Evolutionary conservation across 305 asterid species (phyloP).

Genomic region (Fraxinus xanthoxyloides): DNA sequence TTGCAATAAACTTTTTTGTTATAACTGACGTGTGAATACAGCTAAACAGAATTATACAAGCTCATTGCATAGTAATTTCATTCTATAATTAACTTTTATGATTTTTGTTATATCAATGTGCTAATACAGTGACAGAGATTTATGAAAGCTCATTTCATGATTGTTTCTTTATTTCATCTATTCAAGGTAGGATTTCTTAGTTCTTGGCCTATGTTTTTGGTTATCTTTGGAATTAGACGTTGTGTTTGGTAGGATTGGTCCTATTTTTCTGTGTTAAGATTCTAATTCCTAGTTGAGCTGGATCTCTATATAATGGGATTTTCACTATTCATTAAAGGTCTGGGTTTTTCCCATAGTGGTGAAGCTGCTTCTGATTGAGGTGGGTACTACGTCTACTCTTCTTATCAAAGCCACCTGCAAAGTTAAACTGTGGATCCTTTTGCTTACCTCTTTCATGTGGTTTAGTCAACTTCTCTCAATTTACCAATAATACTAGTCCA

Average conservation of each 20-base stretch:
- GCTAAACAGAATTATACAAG: neutral
- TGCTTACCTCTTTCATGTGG: neutral
- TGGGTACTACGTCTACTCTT: neutral
- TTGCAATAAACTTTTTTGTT: neutral
- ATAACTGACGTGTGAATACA: neutral
- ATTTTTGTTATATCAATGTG: neutral
- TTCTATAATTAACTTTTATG: neutral
- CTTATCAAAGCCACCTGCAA: neutral
- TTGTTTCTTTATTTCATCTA: neutral
- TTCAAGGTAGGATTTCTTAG: neutral
- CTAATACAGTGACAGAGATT: neutral
- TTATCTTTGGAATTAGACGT: neutral
- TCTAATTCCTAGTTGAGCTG: neutral
- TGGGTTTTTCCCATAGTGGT: neutral
- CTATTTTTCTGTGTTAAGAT: neutral
- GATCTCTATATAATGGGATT: neutral
- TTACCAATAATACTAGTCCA: neutral
- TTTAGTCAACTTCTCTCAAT: neutral
- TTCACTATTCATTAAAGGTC: neutral
- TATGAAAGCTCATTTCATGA: too few relatives aligned
- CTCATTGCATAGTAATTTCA: neutral
- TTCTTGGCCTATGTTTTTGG: neutral
- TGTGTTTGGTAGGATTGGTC: neutral
- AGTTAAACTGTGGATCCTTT: neutral
- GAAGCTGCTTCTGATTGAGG: neutral